Evolutionary conservation across 164 flowering plant species (phyloP), one percentile per base, ranked within the genome.

Genomic region (Aristolochia californica): DNA sequence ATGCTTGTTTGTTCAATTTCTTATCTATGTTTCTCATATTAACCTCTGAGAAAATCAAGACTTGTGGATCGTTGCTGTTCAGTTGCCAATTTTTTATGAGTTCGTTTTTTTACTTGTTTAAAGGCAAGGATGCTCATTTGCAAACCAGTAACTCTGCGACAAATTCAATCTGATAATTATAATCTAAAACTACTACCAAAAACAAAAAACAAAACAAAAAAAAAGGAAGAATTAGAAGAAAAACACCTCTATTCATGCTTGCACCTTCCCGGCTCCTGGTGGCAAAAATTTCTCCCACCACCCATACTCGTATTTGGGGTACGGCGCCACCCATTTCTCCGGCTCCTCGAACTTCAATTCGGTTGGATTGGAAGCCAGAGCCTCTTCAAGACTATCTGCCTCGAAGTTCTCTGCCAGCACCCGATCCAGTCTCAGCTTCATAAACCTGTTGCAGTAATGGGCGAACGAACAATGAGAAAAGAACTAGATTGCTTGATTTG

Each of bases 281-380:
- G 85, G 88, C 66, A 89, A 74, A 77, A 89, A 87, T 16, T 81
- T 5, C 57, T 85, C 88, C 99, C 97, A 93, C 99, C 99, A 93
- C n/a, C 96, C 97, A 49, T 1, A 77, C 72, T 93, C 95, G 56
- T 93, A 93, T 67, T 93, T 93, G 13, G 91, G 78, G 61, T 89
- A 93, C 21, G 99, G 97, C 3, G 99, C 99, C 27, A 77, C 79
- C 99, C 99, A 93, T 0, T 84, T 89, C 45, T 78, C 82, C 5
- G 95, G 96, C 69, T 85, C 81, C 72, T 80, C 79, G 67, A 93
- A 93, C 73, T 80, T 75, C n/a, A 87, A 24, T 49, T 73, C 66
- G 18, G 80, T 71, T 2, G 96, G 94, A 60, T 69, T 85, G 18
- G 81, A 83, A 51, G 87, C 88, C 58, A 93, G 70, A 27, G 99